A percentile compares a stretch with the other conserved stretches of the same genome.
Conservation (phyloP, 306 rosid genomes). For the Quercus wislizeni region DNA sequence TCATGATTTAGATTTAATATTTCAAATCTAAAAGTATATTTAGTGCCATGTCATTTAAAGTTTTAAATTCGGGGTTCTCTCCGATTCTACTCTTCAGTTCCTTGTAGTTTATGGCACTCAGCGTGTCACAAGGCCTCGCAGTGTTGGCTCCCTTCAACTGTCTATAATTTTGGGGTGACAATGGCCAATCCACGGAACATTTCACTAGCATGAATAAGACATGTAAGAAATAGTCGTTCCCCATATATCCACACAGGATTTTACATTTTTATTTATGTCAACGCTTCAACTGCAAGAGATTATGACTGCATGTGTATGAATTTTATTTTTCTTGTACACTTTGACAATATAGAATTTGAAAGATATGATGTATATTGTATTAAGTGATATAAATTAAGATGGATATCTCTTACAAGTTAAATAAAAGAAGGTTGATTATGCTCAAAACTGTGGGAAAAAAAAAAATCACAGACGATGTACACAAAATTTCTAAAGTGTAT, state of each 20-base stretch:
- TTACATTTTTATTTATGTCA: background rate
- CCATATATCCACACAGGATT: background rate
- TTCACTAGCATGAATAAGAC: background rate
- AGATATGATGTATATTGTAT: background rate
- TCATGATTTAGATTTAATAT: too few species aligned
- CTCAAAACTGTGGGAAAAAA: slow-evolving; percentile 20
- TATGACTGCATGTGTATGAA: background rate
- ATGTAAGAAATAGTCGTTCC: background rate
- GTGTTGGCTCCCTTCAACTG: too few species aligned
- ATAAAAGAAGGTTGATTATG: slow-evolving; percentile 25
- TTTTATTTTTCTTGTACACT: too few species aligned
- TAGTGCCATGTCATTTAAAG: too few species aligned
- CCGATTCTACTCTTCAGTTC: too few species aligned
- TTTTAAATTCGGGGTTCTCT: too few species aligned
- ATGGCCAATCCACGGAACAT: background rate
- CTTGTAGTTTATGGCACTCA: too few species aligned
- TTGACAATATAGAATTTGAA: too few species aligned
- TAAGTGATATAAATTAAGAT: background rate
- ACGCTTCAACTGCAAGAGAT: background rate
- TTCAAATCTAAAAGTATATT: too few species aligned
- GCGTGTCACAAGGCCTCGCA: too few species aligned
- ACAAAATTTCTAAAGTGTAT: background rate
- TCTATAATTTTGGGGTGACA: background rate
- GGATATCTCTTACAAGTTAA: slow-evolving; percentile 20
- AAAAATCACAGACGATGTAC: slow-evolving; percentile 19